Evolutionary conservation across 108 stramenopile genomes (phyloP).

Genomic region (Asterionellopsis glacialis): DNA sequence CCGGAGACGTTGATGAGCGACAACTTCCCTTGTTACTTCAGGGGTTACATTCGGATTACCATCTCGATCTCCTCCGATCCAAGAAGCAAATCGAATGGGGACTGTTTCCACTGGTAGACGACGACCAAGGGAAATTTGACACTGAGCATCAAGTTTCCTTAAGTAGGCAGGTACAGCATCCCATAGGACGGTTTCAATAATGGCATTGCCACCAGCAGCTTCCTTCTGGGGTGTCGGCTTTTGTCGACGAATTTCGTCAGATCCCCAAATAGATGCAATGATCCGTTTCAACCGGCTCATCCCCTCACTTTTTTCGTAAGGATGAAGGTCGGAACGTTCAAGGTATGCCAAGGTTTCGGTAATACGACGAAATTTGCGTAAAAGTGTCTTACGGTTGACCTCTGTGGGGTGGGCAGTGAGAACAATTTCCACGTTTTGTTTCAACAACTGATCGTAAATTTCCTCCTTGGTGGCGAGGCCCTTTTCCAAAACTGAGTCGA

Average conservation of each 20-base stretch:
- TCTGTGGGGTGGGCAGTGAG: conserved; percentile 98
- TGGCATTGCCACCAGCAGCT: conserved; percentile 89
- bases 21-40: conserved; percentile 83
- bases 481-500: conserved; percentile 50
- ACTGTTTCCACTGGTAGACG: conserved; percentile 78
- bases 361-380: conserved; percentile 53
- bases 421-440: conserved; percentile 92
- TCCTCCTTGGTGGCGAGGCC: conserved; percentile 45
- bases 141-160: conserved; percentile 88
- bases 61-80: conserved; percentile 96
- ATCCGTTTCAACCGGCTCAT: conserved; percentile 60
- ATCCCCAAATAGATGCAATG: conserved; percentile 74
- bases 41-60: conserved; percentile 97
- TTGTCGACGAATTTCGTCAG: conserved; percentile 88
- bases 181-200: conserved; percentile 94
- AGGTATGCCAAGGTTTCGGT: conserved; percentile 49
- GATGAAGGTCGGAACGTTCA: conserved; percentile 66
- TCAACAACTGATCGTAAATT: conserved; percentile 78
- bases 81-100: conserved; percentile 91
- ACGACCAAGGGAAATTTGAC: conserved; percentile 60
- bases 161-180: conserved; percentile 92
- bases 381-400: conserved; percentile 73
- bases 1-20: conserved; percentile 70
- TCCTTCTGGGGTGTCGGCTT: conserved; percentile 94
- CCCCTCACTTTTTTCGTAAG: conserved; percentile 67